Percentiles rank a stretch among this genome's conserved stretches.
phyloP scores from a whole-genome alignment of 202 grass and related monocot genomes.

The Carex sylvatica region DNA sequence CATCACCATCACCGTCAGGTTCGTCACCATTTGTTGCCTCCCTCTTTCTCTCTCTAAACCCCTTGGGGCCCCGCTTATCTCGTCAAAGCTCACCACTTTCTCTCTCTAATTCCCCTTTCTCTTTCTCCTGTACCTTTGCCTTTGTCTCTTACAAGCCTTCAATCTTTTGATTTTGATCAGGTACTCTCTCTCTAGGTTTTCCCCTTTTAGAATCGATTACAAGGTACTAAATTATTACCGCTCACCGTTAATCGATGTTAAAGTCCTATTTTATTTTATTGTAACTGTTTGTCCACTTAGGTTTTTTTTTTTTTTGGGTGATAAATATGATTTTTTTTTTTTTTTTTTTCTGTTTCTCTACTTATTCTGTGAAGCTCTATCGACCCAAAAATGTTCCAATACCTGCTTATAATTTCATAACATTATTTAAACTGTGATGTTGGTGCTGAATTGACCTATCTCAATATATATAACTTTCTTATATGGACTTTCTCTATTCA shows the following conservation, averaged over 20 bases:
- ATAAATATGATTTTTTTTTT: neutral
- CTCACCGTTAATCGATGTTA: neutral
- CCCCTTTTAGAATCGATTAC: neutral
- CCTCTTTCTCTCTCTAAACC: constrained; percentile 8
- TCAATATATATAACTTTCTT: neutral
- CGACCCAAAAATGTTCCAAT: neutral
- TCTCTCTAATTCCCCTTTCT: neutral
- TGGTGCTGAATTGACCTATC: neutral
- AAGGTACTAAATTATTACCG: neutral
- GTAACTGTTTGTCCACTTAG: neutral
- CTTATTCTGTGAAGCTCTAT: neutral
- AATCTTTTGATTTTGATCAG: constrained; percentile 11
- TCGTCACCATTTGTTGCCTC: neutral
- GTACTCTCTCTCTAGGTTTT: constrained; percentile 4
- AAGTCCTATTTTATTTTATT: neutral
- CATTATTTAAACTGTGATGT: neutral
- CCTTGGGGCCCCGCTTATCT: neutral
- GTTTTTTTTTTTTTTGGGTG: neutral
- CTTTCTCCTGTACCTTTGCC: neutral
- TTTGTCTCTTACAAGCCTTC: neutral
- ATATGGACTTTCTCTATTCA: neutral
- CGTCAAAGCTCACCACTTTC: constrained; percentile 22
- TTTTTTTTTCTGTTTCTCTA: constrained; percentile 9
- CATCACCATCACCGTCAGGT: neutral
- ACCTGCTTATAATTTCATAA: neutral